Percentiles rank a stretch among this genome's conserved stretches.
These are phyloP conservation scores for Gloeophyllum trabeum DNA, from an alignment of 768 basidiomycete genomes.

Conservation along the genomic window DNA sequence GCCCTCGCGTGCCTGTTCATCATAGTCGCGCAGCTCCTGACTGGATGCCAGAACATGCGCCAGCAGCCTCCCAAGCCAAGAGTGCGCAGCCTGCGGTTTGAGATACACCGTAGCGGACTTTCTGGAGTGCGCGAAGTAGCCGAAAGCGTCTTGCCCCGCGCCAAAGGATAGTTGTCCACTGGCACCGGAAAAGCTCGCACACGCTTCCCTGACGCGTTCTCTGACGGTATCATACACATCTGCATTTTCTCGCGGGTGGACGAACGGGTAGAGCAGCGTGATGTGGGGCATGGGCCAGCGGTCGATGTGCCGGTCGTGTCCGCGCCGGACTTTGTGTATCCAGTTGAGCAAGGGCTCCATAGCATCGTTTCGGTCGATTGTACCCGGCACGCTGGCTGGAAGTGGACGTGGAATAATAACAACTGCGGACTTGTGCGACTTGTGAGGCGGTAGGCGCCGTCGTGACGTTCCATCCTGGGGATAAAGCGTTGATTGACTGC, in stretches of 20 bases:
- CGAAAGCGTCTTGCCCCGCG: not conserved
- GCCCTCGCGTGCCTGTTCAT: not conserved
- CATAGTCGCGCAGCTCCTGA: not conserved
- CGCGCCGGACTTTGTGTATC: not conserved
- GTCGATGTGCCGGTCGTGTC: not conserved
- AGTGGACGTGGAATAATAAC: not conserved
- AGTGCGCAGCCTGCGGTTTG: not conserved
- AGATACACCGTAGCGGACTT: not conserved
- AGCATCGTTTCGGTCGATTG: not conserved
- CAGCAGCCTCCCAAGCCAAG: not conserved
- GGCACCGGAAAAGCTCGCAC: not conserved
- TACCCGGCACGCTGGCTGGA: not conserved
- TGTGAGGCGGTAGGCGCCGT: not conserved
- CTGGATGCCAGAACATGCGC: not conserved
- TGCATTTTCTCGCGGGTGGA: not conserved
- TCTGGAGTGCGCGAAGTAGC: not conserved
- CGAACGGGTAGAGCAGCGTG: not conserved
- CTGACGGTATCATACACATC: not conserved
- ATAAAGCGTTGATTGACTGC: no score
- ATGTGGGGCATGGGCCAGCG: not conserved
- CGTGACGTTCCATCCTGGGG: no score
- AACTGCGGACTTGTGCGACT: not conserved
- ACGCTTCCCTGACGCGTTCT: not conserved
- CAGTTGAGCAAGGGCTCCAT: not conserved
- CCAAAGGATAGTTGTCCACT: not conserved